Conservation (phyloP, 108 stramenopile species). For the Pseudonitzschia multiseries region DNA sequence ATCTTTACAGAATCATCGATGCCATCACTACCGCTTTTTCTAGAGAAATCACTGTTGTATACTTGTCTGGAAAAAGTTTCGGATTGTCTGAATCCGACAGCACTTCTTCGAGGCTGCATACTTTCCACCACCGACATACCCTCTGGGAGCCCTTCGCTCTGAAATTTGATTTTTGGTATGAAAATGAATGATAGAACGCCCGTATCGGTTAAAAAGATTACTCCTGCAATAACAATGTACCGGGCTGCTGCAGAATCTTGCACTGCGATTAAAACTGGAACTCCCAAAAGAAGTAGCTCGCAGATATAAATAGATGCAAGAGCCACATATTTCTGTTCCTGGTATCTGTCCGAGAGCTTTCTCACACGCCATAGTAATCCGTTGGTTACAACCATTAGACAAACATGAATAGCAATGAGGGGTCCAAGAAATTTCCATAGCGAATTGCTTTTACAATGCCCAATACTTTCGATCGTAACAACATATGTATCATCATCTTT, state of each 20-base stretch:
- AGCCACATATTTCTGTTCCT: conserved; percentile 49
- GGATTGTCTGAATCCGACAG: not conserved
- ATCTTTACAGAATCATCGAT: no score
- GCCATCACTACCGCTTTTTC: no score
- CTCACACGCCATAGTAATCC: conserved; percentile 36
- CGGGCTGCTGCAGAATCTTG: conserved; percentile 34
- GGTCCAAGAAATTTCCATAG: conserved; percentile 40
- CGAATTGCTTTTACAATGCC: conserved; percentile 27
- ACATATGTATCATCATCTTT: conserved; percentile 32
- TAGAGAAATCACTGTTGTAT: not conserved
- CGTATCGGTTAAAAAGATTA: conserved; percentile 41
- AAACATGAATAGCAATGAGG: conserved; percentile 32
- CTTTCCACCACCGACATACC: conserved; percentile 25
- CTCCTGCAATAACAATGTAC: conserved; percentile 34
- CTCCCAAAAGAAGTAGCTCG: conserved; percentile 47
- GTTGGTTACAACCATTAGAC: conserved; percentile 39
- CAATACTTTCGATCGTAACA: conserved; percentile 38
- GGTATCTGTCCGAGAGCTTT: conserved; percentile 45
- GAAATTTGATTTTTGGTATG: conserved; percentile 40
- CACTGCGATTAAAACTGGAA: conserved; percentile 47
- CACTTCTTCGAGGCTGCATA: not conserved
- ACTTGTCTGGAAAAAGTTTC: not conserved
- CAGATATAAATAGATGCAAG: conserved; percentile 42
- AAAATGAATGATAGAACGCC: conserved; percentile 42
- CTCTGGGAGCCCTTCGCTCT: conserved; percentile 36